Evolutionary conservation across 2,329 filamentous ascomycete genomes (phyloP).

Genomic region (Madurella fahalii): DNA sequence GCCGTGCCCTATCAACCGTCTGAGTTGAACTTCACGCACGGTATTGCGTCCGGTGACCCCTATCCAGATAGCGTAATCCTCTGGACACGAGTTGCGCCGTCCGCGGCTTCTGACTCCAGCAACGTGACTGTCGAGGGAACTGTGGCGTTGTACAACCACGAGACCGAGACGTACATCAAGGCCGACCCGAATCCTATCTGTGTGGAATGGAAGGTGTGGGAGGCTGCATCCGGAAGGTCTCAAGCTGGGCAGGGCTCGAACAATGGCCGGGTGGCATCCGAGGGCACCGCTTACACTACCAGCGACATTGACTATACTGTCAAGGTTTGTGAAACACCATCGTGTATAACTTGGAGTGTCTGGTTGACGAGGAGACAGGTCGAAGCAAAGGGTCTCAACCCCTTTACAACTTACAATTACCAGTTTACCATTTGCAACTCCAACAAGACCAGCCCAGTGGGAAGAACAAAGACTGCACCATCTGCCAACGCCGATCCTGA

Average conservation of each 20-base stretch:
- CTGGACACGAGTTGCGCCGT: constrained; percentile 41
- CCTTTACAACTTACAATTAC: constrained; percentile 52
- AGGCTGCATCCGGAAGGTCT: constrained; percentile 53
- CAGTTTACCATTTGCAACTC: constrained; percentile 67
- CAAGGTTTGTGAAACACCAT: constrained; percentile 38
- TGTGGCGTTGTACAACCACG: constrained; percentile 40
- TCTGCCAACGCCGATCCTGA: constrained; percentile 50
- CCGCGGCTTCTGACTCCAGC: constrained; percentile 40
- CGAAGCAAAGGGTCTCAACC: constrained; percentile 13
- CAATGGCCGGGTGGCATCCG: constrained; percentile 47
- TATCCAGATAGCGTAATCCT: constrained; percentile 52
- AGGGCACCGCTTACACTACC: constrained; percentile 62
- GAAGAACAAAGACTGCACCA: constrained; percentile 69
- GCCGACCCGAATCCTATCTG: constrained; percentile 61
- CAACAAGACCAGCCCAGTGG: constrained; percentile 56
- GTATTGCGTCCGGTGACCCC: constrained; percentile 46
- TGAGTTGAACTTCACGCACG: constrained; percentile 53
- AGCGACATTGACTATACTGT: constrained; percentile 73
- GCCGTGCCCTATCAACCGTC: constrained; percentile 6
- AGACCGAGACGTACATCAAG: constrained; percentile 42
- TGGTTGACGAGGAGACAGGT: constrained; percentile 30
- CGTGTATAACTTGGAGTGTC: too few species aligned
- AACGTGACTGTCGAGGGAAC: constrained; percentile 39
- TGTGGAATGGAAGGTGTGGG: constrained; percentile 63
- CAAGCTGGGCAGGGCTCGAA: constrained; percentile 32